Conservation (phyloP, 805 yeast species). For the Brettanomyces nanus region DNA sequence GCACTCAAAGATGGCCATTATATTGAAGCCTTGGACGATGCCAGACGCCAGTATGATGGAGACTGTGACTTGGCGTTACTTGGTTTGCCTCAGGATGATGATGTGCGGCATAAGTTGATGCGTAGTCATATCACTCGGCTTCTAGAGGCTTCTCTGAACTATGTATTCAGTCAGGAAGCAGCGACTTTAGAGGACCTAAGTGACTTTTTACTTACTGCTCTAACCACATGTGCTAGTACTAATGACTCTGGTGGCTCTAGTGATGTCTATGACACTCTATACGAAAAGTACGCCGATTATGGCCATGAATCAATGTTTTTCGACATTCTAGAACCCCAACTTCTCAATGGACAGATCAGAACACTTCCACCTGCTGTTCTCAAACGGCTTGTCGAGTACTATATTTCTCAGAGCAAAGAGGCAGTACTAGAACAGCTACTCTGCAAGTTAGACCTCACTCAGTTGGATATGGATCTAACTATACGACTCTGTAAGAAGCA, state of each 20-base stretch:
- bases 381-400: conserved; percentile 49
- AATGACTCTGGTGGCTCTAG: conserved; percentile 20
- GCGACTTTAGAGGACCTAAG: conserved; percentile 15
- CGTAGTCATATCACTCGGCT: conserved; percentile 48
- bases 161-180: conserved; percentile 23
- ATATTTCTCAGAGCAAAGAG: conserved; percentile 32
- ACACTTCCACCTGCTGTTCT: conserved; percentile 56
- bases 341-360: conserved; percentile 37
- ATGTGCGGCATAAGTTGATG: conserved; percentile 40
- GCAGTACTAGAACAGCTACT: conserved; percentile 56
- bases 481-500: conserved; percentile 50
- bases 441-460: conserved; percentile 56
- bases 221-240: conserved; percentile 34
- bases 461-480: conserved; percentile 73
- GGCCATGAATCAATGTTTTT: conserved; percentile 36
- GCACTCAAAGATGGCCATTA: conserved; percentile 42
- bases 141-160: conserved; percentile 42
- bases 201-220: conserved; percentile 28
- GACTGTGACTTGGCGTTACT: conserved; percentile 39
- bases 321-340: conserved; percentile 41
- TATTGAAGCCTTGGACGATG: conserved; percentile 47
- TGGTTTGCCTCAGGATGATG: conserved; percentile 46
- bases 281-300: conserved; percentile 33
- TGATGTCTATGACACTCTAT: conserved; percentile 35
- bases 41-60: conserved; percentile 45